Evolutionary conservation across 805 yeast species (phyloP), one percentile per base, ranked within the genome.

Genomic region (Hanseniaspora nectarophila): DNA sequence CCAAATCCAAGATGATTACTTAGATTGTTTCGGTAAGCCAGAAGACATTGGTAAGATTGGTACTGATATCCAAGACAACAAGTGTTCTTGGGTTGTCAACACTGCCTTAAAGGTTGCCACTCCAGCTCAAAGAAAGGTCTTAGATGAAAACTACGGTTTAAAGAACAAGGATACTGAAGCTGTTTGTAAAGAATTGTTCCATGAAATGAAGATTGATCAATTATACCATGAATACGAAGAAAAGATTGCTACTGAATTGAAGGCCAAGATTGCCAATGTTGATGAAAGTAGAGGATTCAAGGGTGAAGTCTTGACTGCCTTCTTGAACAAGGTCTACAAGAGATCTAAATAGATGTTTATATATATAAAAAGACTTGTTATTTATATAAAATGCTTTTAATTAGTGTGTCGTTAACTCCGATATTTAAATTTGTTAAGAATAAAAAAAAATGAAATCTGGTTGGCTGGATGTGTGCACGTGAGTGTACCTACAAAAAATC

Each of bases 1-100:
- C 82, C 99, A 92, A 73, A 86, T 92, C 60, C 98, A 92, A 72
- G 99, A 92, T 66, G 99, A 92, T 68, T 92, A 75, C 72, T 77
- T 92, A 59, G 99, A 92, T 70, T 86, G 96, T 69, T 92, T 86
- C 64, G 99, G 98, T 58, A 87, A 90, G 61, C 96, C 98, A 40
- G 94, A 85, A 65, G 87, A 90, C 63, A 92, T 89, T 64, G 99
- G 99, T 57, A 92, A 92, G 75, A 87, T 92, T 60, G 99, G 99
- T 60, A 92, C 98, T 55, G 99, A 92, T 67, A 92, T 92, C 64
- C 85, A 85, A 72, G 99, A 92, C 70, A 92, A 92, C 78, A 92
- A 92, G 70, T 92, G 99, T 70, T 85, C 96, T 42, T 92, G 99
- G 99, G 81, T 92, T 53, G 77, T 92, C 62, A 92, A 92, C 74